A percentile compares a stretch with the other conserved stretches of the same genome.
Evolutionary conservation across 306 rosid genomes (phyloP).

Genomic region (Arachis hypogaea): DNA sequence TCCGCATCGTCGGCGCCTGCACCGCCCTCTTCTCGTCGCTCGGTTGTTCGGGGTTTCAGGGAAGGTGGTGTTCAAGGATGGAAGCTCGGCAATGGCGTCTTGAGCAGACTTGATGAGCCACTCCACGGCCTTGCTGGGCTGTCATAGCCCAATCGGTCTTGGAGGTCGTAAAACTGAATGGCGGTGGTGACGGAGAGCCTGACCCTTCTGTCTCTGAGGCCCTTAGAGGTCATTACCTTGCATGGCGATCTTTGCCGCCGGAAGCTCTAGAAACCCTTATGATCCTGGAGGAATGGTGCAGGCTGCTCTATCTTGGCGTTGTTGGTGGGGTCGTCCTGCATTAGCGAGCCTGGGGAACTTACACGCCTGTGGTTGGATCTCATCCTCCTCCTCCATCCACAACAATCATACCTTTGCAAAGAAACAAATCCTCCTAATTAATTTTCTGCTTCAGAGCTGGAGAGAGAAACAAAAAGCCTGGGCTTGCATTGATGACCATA

Average conservation of each 20-base stretch:
- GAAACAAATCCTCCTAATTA: neutral
- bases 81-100: constrained; percentile 75
- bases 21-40: constrained; percentile 59
- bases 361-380: constrained; percentile 64
- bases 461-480: constrained; percentile 41
- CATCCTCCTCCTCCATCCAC: constrained; percentile 80
- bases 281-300: constrained; percentile 82
- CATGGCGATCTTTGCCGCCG: constrained; percentile 96
- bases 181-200: constrained; percentile 85
- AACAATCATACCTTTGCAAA: constrained; percentile 77
- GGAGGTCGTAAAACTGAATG: constrained; percentile 92
- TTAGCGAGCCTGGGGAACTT: constrained; percentile 75
- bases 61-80: constrained; percentile 63
- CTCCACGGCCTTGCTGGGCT: constrained; percentile 94
- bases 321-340: constrained; percentile 37
- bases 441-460: constrained; percentile 1
- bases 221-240: constrained; percentile 93
- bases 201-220: constrained; percentile 86
- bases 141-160: constrained; percentile 91
- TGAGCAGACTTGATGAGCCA: constrained; percentile 87
- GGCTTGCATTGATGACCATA: constrained; percentile 78
- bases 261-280: constrained; percentile 91
- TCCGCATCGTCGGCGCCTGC: constrained; percentile 53
- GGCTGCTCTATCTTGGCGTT: neutral
- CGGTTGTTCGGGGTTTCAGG: constrained; percentile 73